Conservation (phyloP, 2,329 filamentous ascomycete species). For the Fusarium coffeatum region DNA sequence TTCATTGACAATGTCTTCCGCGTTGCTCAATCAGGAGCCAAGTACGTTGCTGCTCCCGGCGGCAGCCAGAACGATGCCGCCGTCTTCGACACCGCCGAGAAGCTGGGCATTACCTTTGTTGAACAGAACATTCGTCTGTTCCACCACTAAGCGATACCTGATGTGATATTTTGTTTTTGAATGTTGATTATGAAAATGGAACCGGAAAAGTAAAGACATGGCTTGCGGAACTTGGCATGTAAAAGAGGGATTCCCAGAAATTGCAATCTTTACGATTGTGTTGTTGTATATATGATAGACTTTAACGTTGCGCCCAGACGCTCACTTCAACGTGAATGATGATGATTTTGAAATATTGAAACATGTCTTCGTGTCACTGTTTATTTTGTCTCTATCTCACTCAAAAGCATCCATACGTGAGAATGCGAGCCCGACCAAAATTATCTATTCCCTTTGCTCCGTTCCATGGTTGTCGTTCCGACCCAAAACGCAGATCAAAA, state of each 20-base stretch:
- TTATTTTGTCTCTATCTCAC: slow-evolving; percentile 9
- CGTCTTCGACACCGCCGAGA: slow-evolving; percentile 90
- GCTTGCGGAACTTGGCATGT: slow-evolving; percentile 1
- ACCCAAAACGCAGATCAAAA: slow-evolving; percentile 18
- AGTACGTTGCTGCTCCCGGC: slow-evolving; percentile 93
- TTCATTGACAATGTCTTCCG: slow-evolving; percentile 99
- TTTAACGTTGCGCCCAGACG: slow-evolving; percentile 37
- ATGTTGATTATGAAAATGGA: slow-evolving; percentile 15
- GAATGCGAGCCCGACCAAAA: slow-evolving; percentile 1
- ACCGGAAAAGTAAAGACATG: slow-evolving; percentile 19
- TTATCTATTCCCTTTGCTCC: slow-evolving; percentile 31
- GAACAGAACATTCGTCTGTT: slow-evolving; percentile 83
- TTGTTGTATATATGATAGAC: slow-evolving; percentile 43
- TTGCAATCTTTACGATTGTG: slow-evolving; percentile 29
- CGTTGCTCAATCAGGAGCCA: slow-evolving; percentile 86
- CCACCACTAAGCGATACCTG: slow-evolving; percentile 41
- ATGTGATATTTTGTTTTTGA: slow-evolving; percentile 18
- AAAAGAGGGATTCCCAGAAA: slow-evolving; percentile 26
- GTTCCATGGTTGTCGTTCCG: slow-evolving; percentile 7
- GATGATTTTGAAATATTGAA: slow-evolving; percentile 33
- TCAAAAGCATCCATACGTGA: slow-evolving; percentile 15
- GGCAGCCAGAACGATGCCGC: slow-evolving; percentile 88
- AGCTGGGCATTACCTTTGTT: slow-evolving; percentile 91
- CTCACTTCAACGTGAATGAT: slow-evolving; percentile 43
- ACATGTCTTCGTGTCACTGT: neutral